Percentiles rank a stretch among this genome's conserved stretches.
These are phyloP conservation scores for Cercospora janseana DNA, from an alignment of 2,329 filamentous ascomycete species.

Conservation along the genomic window DNA sequence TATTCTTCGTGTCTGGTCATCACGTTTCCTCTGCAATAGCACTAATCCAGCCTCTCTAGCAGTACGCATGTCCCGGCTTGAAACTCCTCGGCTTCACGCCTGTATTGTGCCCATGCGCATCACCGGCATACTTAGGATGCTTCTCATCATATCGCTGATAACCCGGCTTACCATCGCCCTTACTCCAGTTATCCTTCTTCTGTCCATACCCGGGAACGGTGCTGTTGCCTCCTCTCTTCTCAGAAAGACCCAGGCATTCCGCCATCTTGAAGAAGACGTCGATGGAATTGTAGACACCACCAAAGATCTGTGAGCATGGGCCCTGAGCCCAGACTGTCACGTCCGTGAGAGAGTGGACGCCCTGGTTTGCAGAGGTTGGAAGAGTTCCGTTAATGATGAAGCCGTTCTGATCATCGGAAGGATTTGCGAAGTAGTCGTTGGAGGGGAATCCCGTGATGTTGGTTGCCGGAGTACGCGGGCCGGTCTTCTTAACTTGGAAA, in stretches of 20 bases:
- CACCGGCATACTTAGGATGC: conserved; percentile 26
- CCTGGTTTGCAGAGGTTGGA: conserved; percentile 60
- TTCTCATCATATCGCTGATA: conserved; percentile 25
- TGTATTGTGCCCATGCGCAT: conserved; percentile 16
- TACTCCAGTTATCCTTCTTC: conserved; percentile 25
- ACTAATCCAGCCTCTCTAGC: not conserved
- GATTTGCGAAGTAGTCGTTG: conserved; percentile 65
- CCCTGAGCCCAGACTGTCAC: conserved; percentile 76
- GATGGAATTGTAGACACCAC: conserved; percentile 66
- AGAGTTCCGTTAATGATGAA: conserved; percentile 76
- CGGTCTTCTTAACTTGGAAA: conserved; percentile 66
- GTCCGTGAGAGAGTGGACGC: conserved; percentile 74
- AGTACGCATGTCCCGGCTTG: conserved; percentile 11
- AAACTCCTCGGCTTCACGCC: conserved; percentile 19
- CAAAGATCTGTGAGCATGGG: conserved; percentile 74
- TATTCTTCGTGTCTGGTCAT: conserved; percentile 11
- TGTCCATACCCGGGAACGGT: conserved; percentile 19
- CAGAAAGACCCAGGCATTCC: conserved; percentile 59
- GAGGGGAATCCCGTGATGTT: conserved; percentile 50
- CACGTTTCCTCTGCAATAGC: conserved; percentile 1
- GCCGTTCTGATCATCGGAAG: conserved; percentile 63
- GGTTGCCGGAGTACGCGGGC: conserved; percentile 61
- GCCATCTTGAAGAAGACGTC: conserved; percentile 76
- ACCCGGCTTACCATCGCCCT: conserved; percentile 17
- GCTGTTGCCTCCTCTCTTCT: conserved; percentile 13